phyloP scores from a whole-genome alignment of 2,329 filamentous ascomycete species.

The Botrytis aclada region DNA sequence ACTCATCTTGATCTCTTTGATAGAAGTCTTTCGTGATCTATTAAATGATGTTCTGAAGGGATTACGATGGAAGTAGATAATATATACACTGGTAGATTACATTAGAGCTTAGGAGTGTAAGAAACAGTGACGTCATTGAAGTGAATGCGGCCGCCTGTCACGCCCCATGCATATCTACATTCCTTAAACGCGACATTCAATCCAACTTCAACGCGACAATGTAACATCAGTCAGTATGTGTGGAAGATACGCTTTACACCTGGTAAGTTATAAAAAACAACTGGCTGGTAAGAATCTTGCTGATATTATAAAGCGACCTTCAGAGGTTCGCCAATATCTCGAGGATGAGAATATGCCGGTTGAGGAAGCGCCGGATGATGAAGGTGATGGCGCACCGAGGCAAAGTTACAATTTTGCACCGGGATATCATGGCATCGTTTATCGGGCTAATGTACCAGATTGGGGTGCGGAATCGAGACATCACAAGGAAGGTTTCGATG shows the following conservation, averaged over 20 bases:
- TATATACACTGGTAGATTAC: neutral
- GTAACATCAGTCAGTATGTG: constrained; percentile 32
- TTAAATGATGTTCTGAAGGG: neutral
- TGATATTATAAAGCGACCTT: constrained; percentile 59
- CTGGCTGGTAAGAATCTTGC: neutral
- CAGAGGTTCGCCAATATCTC: constrained; percentile 70
- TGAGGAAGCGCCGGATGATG: constrained; percentile 68
- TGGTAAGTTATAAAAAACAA: constrained; percentile 26
- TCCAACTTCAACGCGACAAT: constrained; percentile 4
- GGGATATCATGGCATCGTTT: constrained; percentile 79
- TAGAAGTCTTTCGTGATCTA: neutral
- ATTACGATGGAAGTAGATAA: neutral
- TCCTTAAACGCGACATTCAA: neutral
- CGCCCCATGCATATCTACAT: neutral
- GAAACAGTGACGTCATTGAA: neutral
- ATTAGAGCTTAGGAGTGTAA: neutral
- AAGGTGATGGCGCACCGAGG: constrained; percentile 54
- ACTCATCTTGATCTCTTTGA: neutral
- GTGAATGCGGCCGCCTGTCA: neutral
- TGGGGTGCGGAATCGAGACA: constrained; percentile 48
- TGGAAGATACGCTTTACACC: constrained; percentile 36
- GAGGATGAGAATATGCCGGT: constrained; percentile 72
- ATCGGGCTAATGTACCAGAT: constrained; percentile 70
- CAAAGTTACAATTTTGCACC: constrained; percentile 93
- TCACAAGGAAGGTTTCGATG: constrained; percentile 31